These are phyloP conservation scores for Fusarium tanahbumbuense DNA, from an alignment of 2,329 filamentous ascomycete genomes.

Conservation along the genomic window DNA sequence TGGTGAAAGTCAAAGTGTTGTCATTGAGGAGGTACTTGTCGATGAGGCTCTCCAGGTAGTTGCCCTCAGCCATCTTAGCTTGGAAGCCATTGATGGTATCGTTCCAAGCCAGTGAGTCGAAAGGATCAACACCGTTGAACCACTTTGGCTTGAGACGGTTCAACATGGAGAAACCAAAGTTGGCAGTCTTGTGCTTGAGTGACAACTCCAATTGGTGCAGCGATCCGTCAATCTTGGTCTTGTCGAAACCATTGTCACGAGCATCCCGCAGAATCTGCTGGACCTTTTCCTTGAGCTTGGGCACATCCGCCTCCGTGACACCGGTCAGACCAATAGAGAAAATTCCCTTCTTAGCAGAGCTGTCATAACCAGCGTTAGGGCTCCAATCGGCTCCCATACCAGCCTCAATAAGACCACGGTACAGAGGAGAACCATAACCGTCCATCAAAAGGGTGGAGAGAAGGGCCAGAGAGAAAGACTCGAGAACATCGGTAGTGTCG, in stretches of 20 bases:
- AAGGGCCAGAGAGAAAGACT: constrained; percentile 88
- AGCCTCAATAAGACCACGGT: constrained; percentile 87
- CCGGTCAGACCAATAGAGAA: constrained; percentile 93
- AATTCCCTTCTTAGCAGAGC: constrained; percentile 78
- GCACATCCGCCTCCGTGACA: constrained; percentile 83
- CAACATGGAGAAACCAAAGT: constrained; percentile 91
- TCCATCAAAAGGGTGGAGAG: constrained; percentile 88
- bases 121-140: constrained; percentile 96
- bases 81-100: constrained; percentile 88
- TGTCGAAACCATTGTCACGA: constrained; percentile 82
- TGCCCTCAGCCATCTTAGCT: constrained; percentile 75
- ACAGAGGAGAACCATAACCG: constrained; percentile 94
- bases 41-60: constrained; percentile 85
- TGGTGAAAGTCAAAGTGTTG: constrained; percentile 90
- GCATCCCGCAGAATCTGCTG: constrained; percentile 77
- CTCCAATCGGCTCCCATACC: constrained; percentile 94
- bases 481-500: constrained; percentile 82
- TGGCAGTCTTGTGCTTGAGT: constrained; percentile 95
- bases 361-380: constrained; percentile 92
- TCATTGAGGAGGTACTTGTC: constrained; percentile 93
- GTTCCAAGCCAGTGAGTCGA: constrained; percentile 92
- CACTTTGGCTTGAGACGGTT: constrained; percentile 90
- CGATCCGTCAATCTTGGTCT: constrained; percentile 91
- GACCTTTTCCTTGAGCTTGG: constrained; percentile 79
- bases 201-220: constrained; percentile 94